phyloP scores from a whole-genome alignment of 306 rosid species.

The Quercus ilex region DNA sequence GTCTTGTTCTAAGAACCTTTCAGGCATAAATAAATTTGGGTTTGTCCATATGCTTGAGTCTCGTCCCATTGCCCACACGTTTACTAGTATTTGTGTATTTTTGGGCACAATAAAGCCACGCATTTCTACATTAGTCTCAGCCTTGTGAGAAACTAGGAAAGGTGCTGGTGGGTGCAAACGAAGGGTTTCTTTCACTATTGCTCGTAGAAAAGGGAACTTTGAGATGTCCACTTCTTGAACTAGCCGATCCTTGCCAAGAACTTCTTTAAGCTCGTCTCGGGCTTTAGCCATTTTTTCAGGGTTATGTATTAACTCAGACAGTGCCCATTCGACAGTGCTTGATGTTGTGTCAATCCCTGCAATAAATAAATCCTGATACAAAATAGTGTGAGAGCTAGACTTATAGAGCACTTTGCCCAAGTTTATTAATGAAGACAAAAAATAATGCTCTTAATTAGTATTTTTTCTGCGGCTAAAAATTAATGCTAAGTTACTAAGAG shows the following conservation, averaged over 20 bases:
- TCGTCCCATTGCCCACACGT: constrained; percentile 44
- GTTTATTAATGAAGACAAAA: background rate
- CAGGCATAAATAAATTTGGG: constrained; percentile 23
- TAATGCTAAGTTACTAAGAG: too few species aligned
- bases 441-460: too few species aligned
- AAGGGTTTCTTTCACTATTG: constrained; percentile 33
- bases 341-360: constrained; percentile 6
- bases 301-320: constrained; percentile 15
- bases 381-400: background rate
- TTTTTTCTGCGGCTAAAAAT: too few species aligned
- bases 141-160: constrained; percentile 15
- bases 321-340: constrained; percentile 17
- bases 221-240: constrained; percentile 21
- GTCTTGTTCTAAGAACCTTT: constrained; percentile 17
- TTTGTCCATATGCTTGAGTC: constrained; percentile 28
- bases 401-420: background rate
- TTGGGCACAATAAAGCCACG: constrained; percentile 20
- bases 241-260: background rate
- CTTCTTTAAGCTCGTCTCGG: background rate
- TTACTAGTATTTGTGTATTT: constrained; percentile 21
- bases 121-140: background rate
- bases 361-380: background rate
- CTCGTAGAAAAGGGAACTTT: constrained; percentile 18
- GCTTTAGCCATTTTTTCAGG: background rate
- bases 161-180: constrained; percentile 37